A percentile compares a stretch with the other conserved stretches of the same genome.
phyloP scores from a whole-genome alignment of 2,329 filamentous ascomycete genomes.

The Shiraia sp. region DNA sequence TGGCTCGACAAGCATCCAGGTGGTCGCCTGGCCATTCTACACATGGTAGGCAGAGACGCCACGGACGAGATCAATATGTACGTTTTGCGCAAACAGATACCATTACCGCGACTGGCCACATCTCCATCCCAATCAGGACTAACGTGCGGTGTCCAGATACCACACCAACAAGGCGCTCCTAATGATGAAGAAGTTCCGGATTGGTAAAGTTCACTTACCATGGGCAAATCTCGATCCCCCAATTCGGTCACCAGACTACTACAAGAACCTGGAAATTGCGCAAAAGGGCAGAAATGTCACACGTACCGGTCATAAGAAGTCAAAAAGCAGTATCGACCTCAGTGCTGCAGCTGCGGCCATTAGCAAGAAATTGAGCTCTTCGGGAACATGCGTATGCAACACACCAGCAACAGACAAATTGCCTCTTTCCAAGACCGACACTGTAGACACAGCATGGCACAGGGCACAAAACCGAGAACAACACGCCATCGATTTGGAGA shows the following conservation, averaged over 20 bases:
- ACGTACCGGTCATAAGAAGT: constrained; percentile 8
- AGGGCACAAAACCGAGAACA: constrained; percentile 28
- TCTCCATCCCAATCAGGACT: constrained; percentile 15
- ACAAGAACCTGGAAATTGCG: constrained; percentile 25
- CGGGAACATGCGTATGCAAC: too few species aligned
- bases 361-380: too few species aligned
- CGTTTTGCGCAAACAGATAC: constrained; percentile 16
- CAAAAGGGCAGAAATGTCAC: constrained; percentile 6
- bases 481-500: constrained; percentile 40
- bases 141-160: constrained; percentile 52
- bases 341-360: constrained; percentile 30
- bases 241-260: constrained; percentile 56
- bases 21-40: constrained; percentile 61
- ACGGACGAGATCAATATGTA: constrained; percentile 64
- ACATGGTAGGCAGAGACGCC: constrained; percentile 65
- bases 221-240: constrained; percentile 65
- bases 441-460: constrained; percentile 11
- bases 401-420: constrained; percentile 1
- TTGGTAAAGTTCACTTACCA: constrained; percentile 59
- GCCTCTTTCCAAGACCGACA: constrained; percentile 7
- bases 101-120: constrained; percentile 8
- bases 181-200: constrained; percentile 64
- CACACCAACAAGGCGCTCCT: constrained; percentile 58
- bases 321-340: constrained; percentile 30
- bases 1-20: constrained; percentile 66